Evolutionary conservation across 176 grass and related monocot genomes (phyloP).

Genomic region (Avena insularis): DNA sequence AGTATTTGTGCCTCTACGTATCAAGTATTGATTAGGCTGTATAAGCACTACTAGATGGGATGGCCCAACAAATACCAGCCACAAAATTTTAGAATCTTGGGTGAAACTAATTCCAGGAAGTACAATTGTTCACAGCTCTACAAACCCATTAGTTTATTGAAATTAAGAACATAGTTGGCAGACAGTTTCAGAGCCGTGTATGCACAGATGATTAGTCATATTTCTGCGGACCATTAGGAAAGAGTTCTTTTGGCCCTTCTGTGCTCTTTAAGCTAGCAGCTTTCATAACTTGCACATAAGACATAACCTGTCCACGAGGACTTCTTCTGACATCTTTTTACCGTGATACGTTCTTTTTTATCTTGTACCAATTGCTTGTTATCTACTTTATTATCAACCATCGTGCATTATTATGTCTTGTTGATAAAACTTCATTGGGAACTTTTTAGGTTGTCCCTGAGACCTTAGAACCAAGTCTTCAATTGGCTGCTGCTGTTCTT

Average conservation of each 20-base stretch:
- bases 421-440: conserved; percentile 18
- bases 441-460: conserved; percentile 91
- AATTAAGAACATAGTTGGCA: not conserved
- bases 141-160: conserved; percentile 3
- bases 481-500: conserved; percentile 96
- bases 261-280: not conserved
- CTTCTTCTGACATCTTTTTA: not conserved
- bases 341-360: not conserved
- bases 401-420: not conserved
- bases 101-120: not conserved
- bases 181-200: not conserved
- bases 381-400: not conserved
- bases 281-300: not conserved
- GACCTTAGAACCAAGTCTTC: conserved; percentile 99
- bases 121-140: conserved; percentile 8
- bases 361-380: conserved; percentile 19
- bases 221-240: not conserved
- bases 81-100: not conserved
- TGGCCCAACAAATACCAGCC: not conserved
- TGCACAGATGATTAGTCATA: not conserved
- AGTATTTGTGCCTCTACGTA: not conserved
- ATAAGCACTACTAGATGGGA: not conserved
- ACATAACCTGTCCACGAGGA: not conserved
- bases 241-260: conserved; percentile 22
- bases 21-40: not conserved